phyloP scores from a whole-genome alignment of 1,284 basidiomycete species.

The Trichosporon sp. region DNA sequence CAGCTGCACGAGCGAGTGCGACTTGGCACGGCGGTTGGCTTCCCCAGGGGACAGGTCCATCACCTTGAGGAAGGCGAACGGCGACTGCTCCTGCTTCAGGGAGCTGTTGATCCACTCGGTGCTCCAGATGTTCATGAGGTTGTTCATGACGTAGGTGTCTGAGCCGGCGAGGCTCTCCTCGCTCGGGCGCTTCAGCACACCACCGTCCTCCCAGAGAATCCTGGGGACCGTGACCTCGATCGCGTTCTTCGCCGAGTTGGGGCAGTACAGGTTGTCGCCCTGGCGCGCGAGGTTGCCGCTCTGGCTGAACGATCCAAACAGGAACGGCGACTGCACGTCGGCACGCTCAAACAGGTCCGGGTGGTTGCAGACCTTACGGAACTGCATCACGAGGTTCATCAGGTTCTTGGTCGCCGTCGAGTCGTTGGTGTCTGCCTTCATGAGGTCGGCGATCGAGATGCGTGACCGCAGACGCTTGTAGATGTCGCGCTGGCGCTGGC shows the following conservation, averaged over 20 bases:
- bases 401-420: slow-evolving; percentile 63
- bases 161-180: slow-evolving; percentile 64
- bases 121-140: slow-evolving; percentile 89
- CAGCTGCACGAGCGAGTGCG: slow-evolving; percentile 43
- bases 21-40: slow-evolving; percentile 61
- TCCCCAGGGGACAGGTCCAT: slow-evolving; percentile 67
- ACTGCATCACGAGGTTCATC: slow-evolving; percentile 99
- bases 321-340: slow-evolving; percentile 89
- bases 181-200: slow-evolving; percentile 69
- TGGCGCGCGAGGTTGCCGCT: slow-evolving; percentile 82
- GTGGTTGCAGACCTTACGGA: slow-evolving; percentile 99
- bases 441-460: slow-evolving; percentile 90
- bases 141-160: slow-evolving; percentile 67
- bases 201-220: slow-evolving; percentile 77
- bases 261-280: slow-evolving; percentile 76
- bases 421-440: slow-evolving; percentile 90
- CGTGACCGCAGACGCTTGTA: slow-evolving; percentile 89
- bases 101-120: slow-evolving; percentile 76
- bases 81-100: slow-evolving; percentile 62
- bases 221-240: slow-evolving; percentile 79
- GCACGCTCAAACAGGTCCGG: slow-evolving; percentile 98
- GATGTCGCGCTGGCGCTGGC: slow-evolving; percentile 87
- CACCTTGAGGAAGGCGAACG: slow-evolving; percentile 77
- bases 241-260: slow-evolving; percentile 77
- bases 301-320: slow-evolving; percentile 80